phyloP scores from a whole-genome alignment of 2,329 filamentous ascomycete species.

The Alternaria metachromatica region DNA sequence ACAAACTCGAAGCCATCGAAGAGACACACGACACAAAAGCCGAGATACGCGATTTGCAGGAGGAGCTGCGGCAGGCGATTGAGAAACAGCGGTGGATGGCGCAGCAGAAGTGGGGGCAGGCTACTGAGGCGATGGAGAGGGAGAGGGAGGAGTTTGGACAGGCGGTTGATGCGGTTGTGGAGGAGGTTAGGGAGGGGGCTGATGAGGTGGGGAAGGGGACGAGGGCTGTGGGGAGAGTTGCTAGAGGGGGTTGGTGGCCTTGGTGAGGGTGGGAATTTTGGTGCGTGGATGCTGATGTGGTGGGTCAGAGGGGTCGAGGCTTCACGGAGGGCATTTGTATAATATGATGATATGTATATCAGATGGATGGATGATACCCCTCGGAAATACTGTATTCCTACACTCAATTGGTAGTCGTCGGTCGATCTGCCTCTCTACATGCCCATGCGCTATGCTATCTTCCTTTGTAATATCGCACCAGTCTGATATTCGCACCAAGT shows the following conservation, averaged over 20 bases:
- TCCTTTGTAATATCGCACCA: not conserved
- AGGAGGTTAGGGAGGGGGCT: constrained; percentile 22
- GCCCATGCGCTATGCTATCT: not conserved
- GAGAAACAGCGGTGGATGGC: constrained; percentile 18
- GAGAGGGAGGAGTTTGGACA: constrained; percentile 16
- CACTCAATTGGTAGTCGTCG: not conserved
- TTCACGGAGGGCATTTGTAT: not conserved
- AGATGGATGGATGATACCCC: constrained; percentile 7
- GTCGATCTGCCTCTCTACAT: not conserved
- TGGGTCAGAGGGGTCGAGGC: not conserved
- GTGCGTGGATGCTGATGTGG: not conserved
- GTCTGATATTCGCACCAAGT: not conserved
- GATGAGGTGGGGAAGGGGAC: constrained; percentile 20
- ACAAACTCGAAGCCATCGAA: constrained; percentile 76
- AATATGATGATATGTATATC: constrained; percentile 1
- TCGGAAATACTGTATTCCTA: not conserved
- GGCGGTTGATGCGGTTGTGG: constrained; percentile 16
- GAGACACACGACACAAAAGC: constrained; percentile 60
- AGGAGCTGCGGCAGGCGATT: constrained; percentile 32
- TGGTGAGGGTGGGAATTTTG: constrained; percentile 17
- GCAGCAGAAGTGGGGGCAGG: constrained; percentile 10
- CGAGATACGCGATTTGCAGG: constrained; percentile 29
- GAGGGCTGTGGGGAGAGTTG: constrained; percentile 19
- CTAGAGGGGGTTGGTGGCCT: constrained; percentile 34
- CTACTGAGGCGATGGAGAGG: constrained; percentile 14